Base-by-base conservation (phyloP, 495 filamentous ascomycete genomes). In the Penicillium robsamsonii region DNA sequence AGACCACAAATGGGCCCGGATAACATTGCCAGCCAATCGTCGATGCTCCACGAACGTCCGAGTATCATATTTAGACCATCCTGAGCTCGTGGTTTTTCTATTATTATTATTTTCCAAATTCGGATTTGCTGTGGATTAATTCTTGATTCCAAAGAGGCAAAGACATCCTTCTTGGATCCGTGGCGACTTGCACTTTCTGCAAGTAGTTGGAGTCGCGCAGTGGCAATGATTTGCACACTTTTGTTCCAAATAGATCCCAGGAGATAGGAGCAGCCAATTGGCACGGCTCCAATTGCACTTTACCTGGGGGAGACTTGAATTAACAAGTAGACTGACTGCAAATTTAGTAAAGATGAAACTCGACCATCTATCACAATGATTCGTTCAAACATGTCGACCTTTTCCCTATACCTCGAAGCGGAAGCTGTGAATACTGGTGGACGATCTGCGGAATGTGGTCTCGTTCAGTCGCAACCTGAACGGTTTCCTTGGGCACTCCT, bases 1-100 rank as follows among this genome's bases (percentile, higher is more conserved):
- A 51, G 35, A 27, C 7, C 27, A 53, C 15, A 27, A 50, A 54
- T 45, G 45, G n/a, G 56, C 13, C 0, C 61, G 57, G 61, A 44
- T 45, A 53, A 58, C 44, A 55, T 11, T 60, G 45, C 60, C 54
- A 46, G 35, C 63, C 63, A 65, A 65, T 65, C 24, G 46, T 54
- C 62, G 57, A 56, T 59, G 30, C 49, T 37, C 20, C 41, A 44
- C 33, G 33, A 15, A 15, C 33, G 12, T 35, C 15, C 35, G 5
- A 33, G 30, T 33, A 33, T 27, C 25, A 27, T 27, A 49, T 20
- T 24, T 20, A 13, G 15, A 3, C 27, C 29, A 47, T n/a, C 45
- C 4, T 11, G 12, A 38, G 35, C 6, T 17, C 35, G 9, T 17
- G 15, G 22, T 2, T 38, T 9, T 17, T n/a, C 15, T 17, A 8